Evolutionary conservation across 805 yeast genomes (phyloP), one percentile per base, ranked within the genome.

Genomic region (Ogataea saltuana): DNA sequence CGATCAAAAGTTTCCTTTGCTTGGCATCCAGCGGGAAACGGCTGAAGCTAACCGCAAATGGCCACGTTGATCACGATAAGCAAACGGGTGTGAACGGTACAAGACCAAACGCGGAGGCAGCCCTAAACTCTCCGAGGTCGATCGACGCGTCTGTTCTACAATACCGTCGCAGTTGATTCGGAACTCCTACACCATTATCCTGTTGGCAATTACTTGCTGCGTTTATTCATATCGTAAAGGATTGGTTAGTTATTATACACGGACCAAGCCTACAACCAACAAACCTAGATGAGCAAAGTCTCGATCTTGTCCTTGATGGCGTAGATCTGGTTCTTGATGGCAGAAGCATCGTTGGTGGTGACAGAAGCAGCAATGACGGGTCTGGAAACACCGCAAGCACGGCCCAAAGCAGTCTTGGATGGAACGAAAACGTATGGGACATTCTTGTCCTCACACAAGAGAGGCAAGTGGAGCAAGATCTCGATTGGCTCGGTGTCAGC

Each of bases 301-400:
- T 93, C 99, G 72, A 93, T 91, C 86, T 91, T 90, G 78, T 93
- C 97, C 88, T 93, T 93, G 73, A 91, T 89, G 67, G 87, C 87
- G 74, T 86, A 89, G 75, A 93, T 88, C 80, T 91, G 98, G 80
- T 76, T 88, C 81, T 89, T 89, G 76, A 93, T 87, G 64, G 96
- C 86, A 60, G 97, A 89, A 63, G 97, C 96, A 67, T 93, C 99
- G 75, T 93, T 93, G 57, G 98, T 82, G 68, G 99, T 93, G 67
- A 93, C 93, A 52, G 96, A 85, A 54, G 97, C 97, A 66, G 99
- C 96, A 68, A 93, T 91, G 49, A 93, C 99, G 56, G 98, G 97
- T 81, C 99, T 87, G 45, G 98, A 88, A 53, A 93, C 99, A 76
- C 99, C 99, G 77, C 99, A 93, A 63, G 99, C 98, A 78, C 99